phyloP scores from a whole-genome alignment of 148 eudicot species.

The Fagopyrum tataricum region DNA sequence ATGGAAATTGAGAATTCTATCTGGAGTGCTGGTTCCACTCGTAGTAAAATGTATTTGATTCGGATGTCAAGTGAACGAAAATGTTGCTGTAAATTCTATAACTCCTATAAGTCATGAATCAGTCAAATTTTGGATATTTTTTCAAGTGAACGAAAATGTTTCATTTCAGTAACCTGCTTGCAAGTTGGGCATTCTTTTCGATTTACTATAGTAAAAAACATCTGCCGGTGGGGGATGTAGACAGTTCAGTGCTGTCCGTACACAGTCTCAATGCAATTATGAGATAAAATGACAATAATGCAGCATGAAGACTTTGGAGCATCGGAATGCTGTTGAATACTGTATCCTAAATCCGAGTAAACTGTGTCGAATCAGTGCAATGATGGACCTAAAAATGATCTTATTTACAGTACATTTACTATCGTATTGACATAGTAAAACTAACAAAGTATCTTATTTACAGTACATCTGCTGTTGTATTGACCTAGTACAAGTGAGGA shows the following conservation, averaged over 20 bases:
- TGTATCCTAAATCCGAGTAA: neutral
- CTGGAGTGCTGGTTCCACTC: neutral
- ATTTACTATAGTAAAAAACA: neutral
- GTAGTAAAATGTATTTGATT: conserved; percentile 3
- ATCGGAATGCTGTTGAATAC: neutral
- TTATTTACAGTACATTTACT: neutral
- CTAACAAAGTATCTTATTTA: neutral
- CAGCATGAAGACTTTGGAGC: neutral
- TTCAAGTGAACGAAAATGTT: neutral
- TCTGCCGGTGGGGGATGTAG: neutral
- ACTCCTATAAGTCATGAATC: neutral
- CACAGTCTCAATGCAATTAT: neutral
- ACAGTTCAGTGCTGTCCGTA: neutral
- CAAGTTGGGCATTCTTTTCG: neutral
- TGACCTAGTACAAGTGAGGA: neutral
- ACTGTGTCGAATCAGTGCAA: neutral
- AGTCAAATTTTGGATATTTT: neutral
- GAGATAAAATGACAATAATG: conserved; percentile 1
- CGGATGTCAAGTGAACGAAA: neutral
- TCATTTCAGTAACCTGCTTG: neutral
- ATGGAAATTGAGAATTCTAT: conserved; percentile 2
- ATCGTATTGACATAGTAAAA: too few species aligned
- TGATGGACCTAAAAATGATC: too few species aligned
- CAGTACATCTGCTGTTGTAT: neutral
- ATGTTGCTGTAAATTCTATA: conserved; percentile 12